These are phyloP conservation scores for Fusarium udum DNA, from an alignment of 2,329 filamentous ascomycete genomes.

Conservation along the genomic window DNA sequence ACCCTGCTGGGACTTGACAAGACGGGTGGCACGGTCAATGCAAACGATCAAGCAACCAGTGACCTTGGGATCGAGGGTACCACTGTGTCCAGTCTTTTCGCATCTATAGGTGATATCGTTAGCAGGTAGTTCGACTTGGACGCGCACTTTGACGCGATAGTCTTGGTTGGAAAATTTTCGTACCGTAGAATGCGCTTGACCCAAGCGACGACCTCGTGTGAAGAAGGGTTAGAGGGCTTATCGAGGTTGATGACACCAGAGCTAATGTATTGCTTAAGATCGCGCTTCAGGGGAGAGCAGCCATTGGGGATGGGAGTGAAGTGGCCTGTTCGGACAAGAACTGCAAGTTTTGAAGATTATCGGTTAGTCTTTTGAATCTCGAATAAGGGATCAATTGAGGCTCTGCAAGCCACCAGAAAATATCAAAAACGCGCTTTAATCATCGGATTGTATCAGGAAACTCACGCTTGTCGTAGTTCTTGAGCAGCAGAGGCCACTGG, in stretches of 20 bases:
- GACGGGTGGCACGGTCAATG: slow-evolving; percentile 94
- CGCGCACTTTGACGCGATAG: slow-evolving; percentile 22
- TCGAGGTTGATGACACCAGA: slow-evolving; percentile 96
- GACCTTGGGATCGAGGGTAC: slow-evolving; percentile 97
- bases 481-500: slow-evolving; percentile 91
- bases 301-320: slow-evolving; percentile 97
- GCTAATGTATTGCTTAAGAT: slow-evolving; percentile 96
- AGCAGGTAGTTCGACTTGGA: slow-evolving; percentile 10
- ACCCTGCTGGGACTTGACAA: slow-evolving; percentile 98
- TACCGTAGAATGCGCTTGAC: slow-evolving; percentile 96
- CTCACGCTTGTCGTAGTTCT: slow-evolving; percentile 94
- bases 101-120: slow-evolving; percentile 42
- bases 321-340: slow-evolving; percentile 92
- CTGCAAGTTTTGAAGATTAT: slow-evolving; percentile 55
- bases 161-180: slow-evolving; percentile 35
- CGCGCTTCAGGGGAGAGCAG: slow-evolving; percentile 89
- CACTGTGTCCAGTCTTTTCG: slow-evolving; percentile 98
- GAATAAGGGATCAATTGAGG: slow-evolving; percentile 6
- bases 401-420: background rate
- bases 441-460: slow-evolving; percentile 33
- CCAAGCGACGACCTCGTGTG: slow-evolving; percentile 99
- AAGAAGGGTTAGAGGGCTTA: slow-evolving; percentile 91
- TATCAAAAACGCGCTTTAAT: background rate
- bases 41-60: slow-evolving; percentile 95
- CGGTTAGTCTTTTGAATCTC: slow-evolving; percentile 28